phyloP scores from a whole-genome alignment of 306 rosid genomes.

The Vigna angularis region DNA sequence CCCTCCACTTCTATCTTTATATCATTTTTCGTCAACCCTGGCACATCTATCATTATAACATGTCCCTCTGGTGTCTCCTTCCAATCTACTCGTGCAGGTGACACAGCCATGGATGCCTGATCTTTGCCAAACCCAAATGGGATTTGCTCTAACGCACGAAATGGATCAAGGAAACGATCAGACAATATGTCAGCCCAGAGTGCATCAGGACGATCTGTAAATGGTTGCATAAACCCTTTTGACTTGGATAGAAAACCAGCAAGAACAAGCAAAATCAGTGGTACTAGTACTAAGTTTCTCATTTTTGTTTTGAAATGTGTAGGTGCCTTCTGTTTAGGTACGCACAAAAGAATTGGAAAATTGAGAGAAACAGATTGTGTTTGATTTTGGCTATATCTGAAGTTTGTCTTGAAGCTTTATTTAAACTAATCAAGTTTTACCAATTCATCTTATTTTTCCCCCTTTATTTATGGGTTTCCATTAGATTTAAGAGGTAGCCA shows the following conservation, averaged over 20 bases:
- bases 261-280: slow-evolving; percentile 40
- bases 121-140: slow-evolving; percentile 57
- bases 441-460: no score
- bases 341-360: background rate
- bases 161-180: slow-evolving; percentile 64
- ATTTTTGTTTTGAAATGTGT: slow-evolving; percentile 28
- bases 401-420: background rate
- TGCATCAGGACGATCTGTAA: slow-evolving; percentile 48
- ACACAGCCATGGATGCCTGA: slow-evolving; percentile 42
- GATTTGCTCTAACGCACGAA: slow-evolving; percentile 59
- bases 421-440: no score
- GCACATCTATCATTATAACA: slow-evolving; percentile 64
- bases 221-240: slow-evolving; percentile 52
- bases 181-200: slow-evolving; percentile 47
- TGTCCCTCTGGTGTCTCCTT: slow-evolving; percentile 69
- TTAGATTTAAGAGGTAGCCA: no score
- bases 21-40: slow-evolving; percentile 62
- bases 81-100: slow-evolving; percentile 66
- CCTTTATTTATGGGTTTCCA: no score
- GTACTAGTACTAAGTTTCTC: slow-evolving; percentile 39
- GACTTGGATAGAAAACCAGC: slow-evolving; percentile 38
- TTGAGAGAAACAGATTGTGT: background rate
- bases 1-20: slow-evolving; percentile 63
- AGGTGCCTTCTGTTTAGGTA: background rate
- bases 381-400: background rate